Percentiles rank a stretch among this genome's conserved stretches.
phyloP scores from a whole-genome alignment of 305 asterid genomes.

The Ilex paraguariensis region DNA sequence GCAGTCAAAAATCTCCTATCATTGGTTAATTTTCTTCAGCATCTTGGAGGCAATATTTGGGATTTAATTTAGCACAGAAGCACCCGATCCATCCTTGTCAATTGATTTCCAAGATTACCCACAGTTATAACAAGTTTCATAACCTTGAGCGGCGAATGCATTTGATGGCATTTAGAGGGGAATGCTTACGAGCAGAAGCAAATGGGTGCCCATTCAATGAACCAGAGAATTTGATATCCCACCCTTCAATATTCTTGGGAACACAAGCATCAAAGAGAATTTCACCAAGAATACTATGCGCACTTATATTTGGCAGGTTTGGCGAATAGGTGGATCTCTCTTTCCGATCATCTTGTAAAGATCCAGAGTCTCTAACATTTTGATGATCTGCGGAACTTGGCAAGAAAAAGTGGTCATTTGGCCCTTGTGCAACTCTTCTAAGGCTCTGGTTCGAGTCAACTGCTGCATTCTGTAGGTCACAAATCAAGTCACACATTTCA shows the following conservation, averaged over 20 bases:
- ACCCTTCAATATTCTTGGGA: constrained; percentile 85
- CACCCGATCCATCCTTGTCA: too few relatives aligned
- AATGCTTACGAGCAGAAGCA: constrained; percentile 53
- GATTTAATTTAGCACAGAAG: too few relatives aligned
- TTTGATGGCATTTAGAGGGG: constrained; percentile 42
- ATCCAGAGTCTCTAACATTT: constrained; percentile 32
- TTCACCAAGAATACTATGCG: constrained; percentile 81
- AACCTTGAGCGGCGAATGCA: constrained; percentile 47
- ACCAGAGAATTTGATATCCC: constrained; percentile 80
- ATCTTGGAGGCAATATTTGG: too few relatives aligned
- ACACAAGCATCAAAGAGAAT: constrained; percentile 78
- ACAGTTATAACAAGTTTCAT: constrained; percentile 14
- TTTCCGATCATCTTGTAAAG: constrained; percentile 45
- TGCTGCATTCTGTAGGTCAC: constrained; percentile 94
- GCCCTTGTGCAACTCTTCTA: constrained; percentile 73
- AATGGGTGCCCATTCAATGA: constrained; percentile 67
- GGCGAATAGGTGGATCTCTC: constrained; percentile 42
- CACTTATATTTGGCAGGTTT: constrained; percentile 47
- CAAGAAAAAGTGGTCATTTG: constrained; percentile 72
- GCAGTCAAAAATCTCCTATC: too few relatives aligned
- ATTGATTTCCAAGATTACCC: too few relatives aligned
- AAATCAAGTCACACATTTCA: constrained; percentile 56
- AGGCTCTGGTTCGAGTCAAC: constrained; percentile 76
- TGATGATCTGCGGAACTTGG: constrained; percentile 65
- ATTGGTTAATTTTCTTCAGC: too few relatives aligned